These are phyloP conservation scores for Ogataea haglerorum DNA, from an alignment of 805 yeast genomes.

Conservation along the genomic window DNA sequence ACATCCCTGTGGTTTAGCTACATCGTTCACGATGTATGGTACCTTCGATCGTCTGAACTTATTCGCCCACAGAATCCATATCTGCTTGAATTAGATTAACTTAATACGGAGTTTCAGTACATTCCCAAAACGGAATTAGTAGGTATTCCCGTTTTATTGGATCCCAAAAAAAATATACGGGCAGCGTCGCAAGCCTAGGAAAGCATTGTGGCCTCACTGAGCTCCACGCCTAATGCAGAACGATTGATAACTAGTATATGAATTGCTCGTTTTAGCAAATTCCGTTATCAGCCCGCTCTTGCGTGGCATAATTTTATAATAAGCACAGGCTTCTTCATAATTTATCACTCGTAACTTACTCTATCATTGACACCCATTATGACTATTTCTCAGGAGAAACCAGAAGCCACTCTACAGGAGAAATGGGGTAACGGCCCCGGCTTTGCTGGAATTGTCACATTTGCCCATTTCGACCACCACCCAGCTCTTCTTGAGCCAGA, in stretches of 20 bases:
- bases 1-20: not conserved
- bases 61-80: not conserved
- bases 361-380: not conserved
- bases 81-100: not conserved
- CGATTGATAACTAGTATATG: not conserved
- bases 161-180: not conserved
- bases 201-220: not conserved
- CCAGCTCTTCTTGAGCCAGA: conserved; percentile 51
- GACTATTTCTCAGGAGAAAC: not conserved
- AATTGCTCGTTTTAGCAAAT: not conserved
- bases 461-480: conserved; percentile 65
- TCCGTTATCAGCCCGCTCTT: not conserved
- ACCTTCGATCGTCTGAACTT: not conserved
- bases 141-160: not conserved
- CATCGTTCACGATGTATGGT: not conserved
- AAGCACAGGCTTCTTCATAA: not conserved
- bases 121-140: not conserved
- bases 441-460: conserved; percentile 61
- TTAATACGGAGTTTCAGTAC: not conserved
- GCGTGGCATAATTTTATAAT: not conserved
- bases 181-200: not conserved
- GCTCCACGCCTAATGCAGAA: not conserved
- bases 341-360: not conserved
- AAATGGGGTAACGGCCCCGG: conserved; percentile 77
- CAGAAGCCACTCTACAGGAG: conserved; percentile 42